These are phyloP conservation scores for Chaetomium olivaceum DNA, from an alignment of 2,329 filamentous ascomycete genomes.

Conservation along the genomic window DNA sequence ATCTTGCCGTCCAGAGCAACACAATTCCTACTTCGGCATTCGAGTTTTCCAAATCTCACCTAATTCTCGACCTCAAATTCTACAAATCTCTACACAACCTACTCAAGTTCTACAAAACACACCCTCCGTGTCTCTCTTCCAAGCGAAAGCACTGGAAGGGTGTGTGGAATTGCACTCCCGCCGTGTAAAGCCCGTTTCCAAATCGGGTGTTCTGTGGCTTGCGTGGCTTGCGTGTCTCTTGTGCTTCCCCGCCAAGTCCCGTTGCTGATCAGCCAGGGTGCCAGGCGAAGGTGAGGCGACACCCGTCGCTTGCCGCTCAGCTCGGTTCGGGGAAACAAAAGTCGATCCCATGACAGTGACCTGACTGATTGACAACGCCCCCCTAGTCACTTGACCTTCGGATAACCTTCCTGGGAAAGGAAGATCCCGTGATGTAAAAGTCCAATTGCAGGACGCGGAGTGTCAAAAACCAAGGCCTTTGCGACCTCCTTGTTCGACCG, in stretches of 20 bases:
- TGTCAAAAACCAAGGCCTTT: slow-evolving; percentile 21
- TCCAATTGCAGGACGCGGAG: slow-evolving; percentile 16
- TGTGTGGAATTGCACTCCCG: background rate
- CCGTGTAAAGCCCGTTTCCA: background rate
- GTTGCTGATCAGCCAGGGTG: slow-evolving; percentile 4
- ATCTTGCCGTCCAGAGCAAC: background rate
- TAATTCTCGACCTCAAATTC: background rate
- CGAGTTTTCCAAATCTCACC: background rate
- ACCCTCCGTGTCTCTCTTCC: background rate
- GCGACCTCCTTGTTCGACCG: slow-evolving; percentile 18
- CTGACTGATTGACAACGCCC: background rate
- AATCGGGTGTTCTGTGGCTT: slow-evolving; percentile 13
- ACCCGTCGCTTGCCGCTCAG: slow-evolving; percentile 21
- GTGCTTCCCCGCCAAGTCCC: slow-evolving; percentile 11
- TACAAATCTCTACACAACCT: background rate
- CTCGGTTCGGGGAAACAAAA: slow-evolving; percentile 8
- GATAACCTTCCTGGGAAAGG: background rate
- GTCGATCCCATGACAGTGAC: slow-evolving; percentile 18
- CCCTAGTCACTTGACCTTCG: slow-evolving; percentile 24
- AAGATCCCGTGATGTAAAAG: slow-evolving; percentile 18
- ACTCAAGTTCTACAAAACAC: background rate
- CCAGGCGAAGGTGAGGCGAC: slow-evolving; percentile 21
- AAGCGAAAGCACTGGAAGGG: background rate
- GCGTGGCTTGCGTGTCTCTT: slow-evolving; percentile 14
- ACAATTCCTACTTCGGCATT: background rate